Conservation (phyloP, 1,284 basidiomycete genomes). For the Heterobasidion irregulare region DNA sequence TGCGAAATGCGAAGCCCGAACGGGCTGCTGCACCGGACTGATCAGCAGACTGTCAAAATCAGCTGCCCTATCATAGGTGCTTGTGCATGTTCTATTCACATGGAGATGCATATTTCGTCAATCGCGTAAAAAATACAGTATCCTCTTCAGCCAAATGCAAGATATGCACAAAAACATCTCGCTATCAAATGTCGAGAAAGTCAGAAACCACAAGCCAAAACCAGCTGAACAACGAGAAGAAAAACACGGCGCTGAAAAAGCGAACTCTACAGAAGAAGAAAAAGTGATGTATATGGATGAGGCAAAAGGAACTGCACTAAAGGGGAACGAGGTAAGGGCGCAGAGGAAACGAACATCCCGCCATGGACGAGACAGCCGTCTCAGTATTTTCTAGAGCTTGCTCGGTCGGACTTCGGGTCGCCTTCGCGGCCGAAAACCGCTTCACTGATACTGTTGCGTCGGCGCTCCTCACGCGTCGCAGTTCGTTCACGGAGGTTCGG, state of each 20-base stretch:
- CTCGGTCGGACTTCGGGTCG: conserved; percentile 1
- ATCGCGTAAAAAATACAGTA: not conserved
- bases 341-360: not conserved
- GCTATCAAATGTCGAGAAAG: not conserved
- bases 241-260: not conserved
- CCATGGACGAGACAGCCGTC: too few relatives aligned
- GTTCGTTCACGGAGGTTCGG: conserved; percentile 44
- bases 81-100: not conserved
- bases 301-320: not conserved
- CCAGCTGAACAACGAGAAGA: not conserved
- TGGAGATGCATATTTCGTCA: not conserved
- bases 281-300: not conserved
- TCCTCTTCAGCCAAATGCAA: not conserved
- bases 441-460: conserved; percentile 44
- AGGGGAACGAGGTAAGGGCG: not conserved
- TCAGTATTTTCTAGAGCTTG: not conserved
- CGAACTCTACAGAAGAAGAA: not conserved
- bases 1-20: too few relatives aligned
- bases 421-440: conserved; percentile 22
- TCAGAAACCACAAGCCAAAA: not conserved
- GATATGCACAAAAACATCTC: not conserved
- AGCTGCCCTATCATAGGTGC: too few relatives aligned
- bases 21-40: too few relatives aligned
- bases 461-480: conserved; percentile 24
- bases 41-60: too few relatives aligned